phyloP scores from a whole-genome alignment of 768 basidiomycete species.

The Amanita exitialis region DNA sequence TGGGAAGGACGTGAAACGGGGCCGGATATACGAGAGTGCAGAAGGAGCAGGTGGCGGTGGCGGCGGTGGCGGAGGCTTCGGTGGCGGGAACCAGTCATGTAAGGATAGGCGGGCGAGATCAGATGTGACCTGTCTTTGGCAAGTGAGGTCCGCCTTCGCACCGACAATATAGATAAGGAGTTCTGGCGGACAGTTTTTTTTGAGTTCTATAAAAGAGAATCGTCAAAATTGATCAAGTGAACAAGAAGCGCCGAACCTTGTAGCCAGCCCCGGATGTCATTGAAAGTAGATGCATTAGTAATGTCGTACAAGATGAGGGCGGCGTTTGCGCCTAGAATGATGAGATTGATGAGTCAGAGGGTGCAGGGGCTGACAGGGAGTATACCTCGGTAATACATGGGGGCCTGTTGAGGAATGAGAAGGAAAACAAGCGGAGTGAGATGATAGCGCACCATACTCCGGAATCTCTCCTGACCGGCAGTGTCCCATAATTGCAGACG shows the following conservation, averaged over 20 bases:
- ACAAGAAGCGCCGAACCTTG: slow-evolving; percentile 46
- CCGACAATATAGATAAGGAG: slow-evolving; percentile 94
- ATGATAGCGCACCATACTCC: slow-evolving; percentile 62
- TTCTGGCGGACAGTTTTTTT: slow-evolving; percentile 82
- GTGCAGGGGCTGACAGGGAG: slow-evolving; percentile 1
- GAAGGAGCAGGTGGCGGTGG: slow-evolving; percentile 48
- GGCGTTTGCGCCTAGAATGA: slow-evolving; percentile 68
- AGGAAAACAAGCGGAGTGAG: slow-evolving; percentile 5
- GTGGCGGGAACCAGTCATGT: slow-evolving; percentile 84
- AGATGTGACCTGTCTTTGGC: slow-evolving; percentile 65
- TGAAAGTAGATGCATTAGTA: slow-evolving; percentile 80
- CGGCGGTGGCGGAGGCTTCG: slow-evolving; percentile 54
- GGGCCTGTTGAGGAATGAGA: slow-evolving; percentile 44
- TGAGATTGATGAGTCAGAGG: slow-evolving; percentile 9
- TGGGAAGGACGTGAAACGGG: slow-evolving; percentile 67
- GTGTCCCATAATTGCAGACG: slow-evolving; percentile 89
- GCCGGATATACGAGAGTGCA: slow-evolving; percentile 68
- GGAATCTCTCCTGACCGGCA: slow-evolving; percentile 88
- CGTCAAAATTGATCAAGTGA: slow-evolving; percentile 10
- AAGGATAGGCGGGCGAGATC: slow-evolving; percentile 79
- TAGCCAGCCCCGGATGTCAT: slow-evolving; percentile 87
- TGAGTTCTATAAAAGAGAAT: slow-evolving; percentile 49
- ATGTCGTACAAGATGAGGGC: slow-evolving; percentile 94
- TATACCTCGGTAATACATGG: slow-evolving; percentile 85
- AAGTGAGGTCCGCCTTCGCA: slow-evolving; percentile 76